Base-by-base conservation (phyloP, 139 green algal genomes). In the Closterium sp. region DNA sequence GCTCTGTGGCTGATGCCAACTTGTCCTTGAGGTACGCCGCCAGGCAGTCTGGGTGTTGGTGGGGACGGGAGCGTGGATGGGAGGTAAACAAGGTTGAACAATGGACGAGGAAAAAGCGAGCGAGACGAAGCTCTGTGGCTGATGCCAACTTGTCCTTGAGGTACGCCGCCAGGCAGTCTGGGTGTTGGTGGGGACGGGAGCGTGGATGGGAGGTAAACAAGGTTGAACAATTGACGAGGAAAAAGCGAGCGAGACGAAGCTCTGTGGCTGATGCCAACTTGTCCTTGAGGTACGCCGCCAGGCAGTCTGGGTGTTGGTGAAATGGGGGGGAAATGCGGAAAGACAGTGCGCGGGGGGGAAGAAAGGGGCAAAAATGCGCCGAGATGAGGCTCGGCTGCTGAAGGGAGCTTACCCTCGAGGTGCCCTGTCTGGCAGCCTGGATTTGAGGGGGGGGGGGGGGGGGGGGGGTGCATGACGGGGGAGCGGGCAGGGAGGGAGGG, bases 41-140 rank as follows among this genome's bases (percentile, higher is more conserved):
- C 16, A 91, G 64, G 64, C 86, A 93, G 66, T 93, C 89, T 76
- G 55, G 55, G 23, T 16, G 55, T 76, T 76, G 10, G 25, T 2
- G 10, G 55, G 55, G 55, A 76, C 23, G 55, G 55, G 10, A 76
- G n/a, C n/a, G n/a, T n/a, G n/a, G n/a, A n/a, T 28, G 55, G 12
- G 55, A 28, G 23, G 55, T 23, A 92, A 32, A 38, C 84, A 89
- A 9, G 33, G n/a, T n/a, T 9, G 33, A 3, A 93, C 33, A 16
- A 35, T 90, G n/a, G 92, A 90, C 55, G 93, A 36, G n/a, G n/a
- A n/a, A n/a, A n/a, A n/a, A n/a, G n/a, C n/a, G n/a, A n/a, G 28
- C 90, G 19, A 93, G 85, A n/a, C 89, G 87, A 19, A 93, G 90
- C 38, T 93, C 87, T n/a, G 90, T 93, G 6, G 90, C 90, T 31